Evolutionary conservation across 306 rosid species (phyloP).

Genomic region (Malus fusca): DNA sequence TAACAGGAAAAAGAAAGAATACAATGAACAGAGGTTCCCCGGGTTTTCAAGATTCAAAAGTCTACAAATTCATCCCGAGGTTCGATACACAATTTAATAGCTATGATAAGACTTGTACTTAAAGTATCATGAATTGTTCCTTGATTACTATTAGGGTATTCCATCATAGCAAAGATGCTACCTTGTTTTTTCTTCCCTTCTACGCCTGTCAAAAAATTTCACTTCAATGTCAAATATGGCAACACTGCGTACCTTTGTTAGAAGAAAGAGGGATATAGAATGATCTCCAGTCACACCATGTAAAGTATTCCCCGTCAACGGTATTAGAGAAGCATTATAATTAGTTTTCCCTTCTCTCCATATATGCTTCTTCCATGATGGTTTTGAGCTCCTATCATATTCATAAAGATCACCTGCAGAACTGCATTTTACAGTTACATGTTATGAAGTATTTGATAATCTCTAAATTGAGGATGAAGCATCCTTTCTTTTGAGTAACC

Average conservation of each 20-base stretch:
- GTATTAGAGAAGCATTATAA: slow-evolving; percentile 38
- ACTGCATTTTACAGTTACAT: slow-evolving; percentile 36
- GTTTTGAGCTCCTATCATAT: slow-evolving; percentile 68
- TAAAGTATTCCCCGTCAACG: slow-evolving; percentile 45
- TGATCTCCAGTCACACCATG: slow-evolving; percentile 55
- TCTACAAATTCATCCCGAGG: background rate
- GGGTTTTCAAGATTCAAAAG: background rate
- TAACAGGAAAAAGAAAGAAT: background rate
- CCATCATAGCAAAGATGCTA: background rate
- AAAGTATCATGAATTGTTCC: background rate
- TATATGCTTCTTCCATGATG: slow-evolving; percentile 83
- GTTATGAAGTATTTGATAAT: slow-evolving; percentile 10
- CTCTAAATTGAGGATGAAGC: background rate
- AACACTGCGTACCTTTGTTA: slow-evolving; percentile 59
- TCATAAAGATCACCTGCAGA: slow-evolving; percentile 87
- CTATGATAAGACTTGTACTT: background rate
- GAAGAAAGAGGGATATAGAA: slow-evolving; percentile 76
- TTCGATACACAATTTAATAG: background rate
- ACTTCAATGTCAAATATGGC: background rate
- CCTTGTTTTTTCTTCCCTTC: too few relatives aligned
- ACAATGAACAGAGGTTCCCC: background rate
- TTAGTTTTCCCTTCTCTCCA: slow-evolving; percentile 47
- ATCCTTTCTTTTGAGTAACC: background rate
- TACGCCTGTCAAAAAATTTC: too few relatives aligned
- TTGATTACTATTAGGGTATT: too few relatives aligned